Base-by-base conservation (phyloP, 768 basidiomycete genomes). In the Mycena metata region DNA sequence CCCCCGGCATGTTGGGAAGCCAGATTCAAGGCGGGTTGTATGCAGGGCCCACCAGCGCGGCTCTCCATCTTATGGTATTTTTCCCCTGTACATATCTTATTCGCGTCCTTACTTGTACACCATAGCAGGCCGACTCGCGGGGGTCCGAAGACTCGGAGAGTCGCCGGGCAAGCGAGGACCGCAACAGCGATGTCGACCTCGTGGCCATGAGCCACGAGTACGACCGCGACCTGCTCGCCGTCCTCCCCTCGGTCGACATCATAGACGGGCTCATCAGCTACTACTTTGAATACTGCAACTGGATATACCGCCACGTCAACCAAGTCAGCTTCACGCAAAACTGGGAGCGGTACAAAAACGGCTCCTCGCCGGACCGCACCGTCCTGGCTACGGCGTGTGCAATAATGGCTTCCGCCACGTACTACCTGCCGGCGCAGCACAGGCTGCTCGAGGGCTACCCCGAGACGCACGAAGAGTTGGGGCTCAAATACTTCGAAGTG, bases 271-370 rank as follows among this genome's bases (percentile, higher is more conserved):
- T 95, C 59, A 84, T 95, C 75, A 79, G 80, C 54, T 91, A 89
- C 79, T 95, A 95, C 78, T 94, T 94, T 73, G 91, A 93, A 72
- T 92, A 92, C 75, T 93, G 92, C 85, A 94, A 92, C 78, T 95
- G 93, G 93, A 88, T 94, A 59, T 93, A 94, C 78, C 89, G 91
- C 45, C 90, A 93, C 75, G 86, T 95, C 66, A 90, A 93, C 77
- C 85, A 89, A 60, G 64, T 80, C 2, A 81, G 88, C 16, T 92
- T 95, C 75, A 79, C 80, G 13, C 78, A 83, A 30, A 88, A 89
- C 23, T 95, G 93, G 93, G 83, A 86, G 35, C 88, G 88, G 33
- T 94, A 91, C 83, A 94, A 93, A 77, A 84, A 80, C 39, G 92
- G 91, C 39, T 76, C 81, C 46, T 86, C 83, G 39, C 83, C 89